Evolutionary conservation across 208 protist genomes (phyloP), one percentile per base, ranked within the genome.

Genomic region (Trypanosoma cruzi): DNA sequence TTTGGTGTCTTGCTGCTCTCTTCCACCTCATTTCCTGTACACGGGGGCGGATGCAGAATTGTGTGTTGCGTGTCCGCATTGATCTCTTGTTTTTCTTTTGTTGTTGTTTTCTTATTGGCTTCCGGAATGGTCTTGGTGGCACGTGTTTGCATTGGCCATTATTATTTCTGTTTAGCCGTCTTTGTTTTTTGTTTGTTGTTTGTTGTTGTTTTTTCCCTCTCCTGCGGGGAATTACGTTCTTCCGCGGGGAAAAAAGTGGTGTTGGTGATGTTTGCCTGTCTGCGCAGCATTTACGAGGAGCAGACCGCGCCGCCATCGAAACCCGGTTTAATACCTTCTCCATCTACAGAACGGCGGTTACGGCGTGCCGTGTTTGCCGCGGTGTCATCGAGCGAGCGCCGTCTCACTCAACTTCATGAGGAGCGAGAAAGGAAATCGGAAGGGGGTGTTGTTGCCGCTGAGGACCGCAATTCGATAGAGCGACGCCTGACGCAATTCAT

Each of bases 251-350:
- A n/a, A 14, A 18, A 26, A 20, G 49, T 49, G 49, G 5, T 54
- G 20, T 8, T 20, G 49, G 24, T 20, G n/a, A 52, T 54, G 31
- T 50, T 56, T 40, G 50, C 36, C 26, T 75, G 34, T 50, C 75
- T 87, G 42, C 77, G 81, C 36, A 32, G 64, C 18, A 75, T 87
- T 58, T 48, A 73, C 37, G 32, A 66, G 20, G 53, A 26, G 11
- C 56, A 50, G 28, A 55, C 37, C 44, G 54, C 54, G 54, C 37
- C 54, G 14, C 32, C 28, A 11, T 67, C 62, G 34, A 18, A 44
- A 44, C 57, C 49, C 14, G 14, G 5, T n/a, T 1, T 37, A 46
- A 3, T 28, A 48, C 49, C 28, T 6, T 36, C 64, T 1, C 31
- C 62, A 26, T 11, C 11, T 2, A 31, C 14, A 52, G 22, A 22